These are phyloP conservation scores for Prunus mume DNA, from an alignment of 306 rosid species.

Conservation along the genomic window DNA sequence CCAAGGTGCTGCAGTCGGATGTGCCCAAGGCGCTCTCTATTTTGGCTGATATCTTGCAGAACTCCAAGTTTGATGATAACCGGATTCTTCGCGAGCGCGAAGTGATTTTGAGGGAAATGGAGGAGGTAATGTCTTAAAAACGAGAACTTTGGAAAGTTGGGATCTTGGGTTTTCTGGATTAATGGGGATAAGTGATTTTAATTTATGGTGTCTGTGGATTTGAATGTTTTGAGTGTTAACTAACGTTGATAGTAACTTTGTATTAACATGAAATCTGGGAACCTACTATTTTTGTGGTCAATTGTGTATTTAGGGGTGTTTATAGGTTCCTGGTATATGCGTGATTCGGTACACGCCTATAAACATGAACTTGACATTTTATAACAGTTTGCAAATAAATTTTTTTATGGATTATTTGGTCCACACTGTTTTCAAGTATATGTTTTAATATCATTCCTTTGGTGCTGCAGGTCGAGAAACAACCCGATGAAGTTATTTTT, in stretches of 20 bases:
- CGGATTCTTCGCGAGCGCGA: slow-evolving; percentile 77
- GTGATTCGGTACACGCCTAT: background rate
- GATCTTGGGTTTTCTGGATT: background rate
- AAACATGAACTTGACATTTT: background rate
- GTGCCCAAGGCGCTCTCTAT: slow-evolving; percentile 74
- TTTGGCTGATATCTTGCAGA: slow-evolving; percentile 84
- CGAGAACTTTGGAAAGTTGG: background rate
- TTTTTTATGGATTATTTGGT: background rate
- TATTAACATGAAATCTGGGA: background rate
- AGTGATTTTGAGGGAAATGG: slow-evolving; percentile 91
- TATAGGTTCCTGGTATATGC: background rate
- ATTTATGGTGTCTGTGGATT: background rate
- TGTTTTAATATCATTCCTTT: background rate
- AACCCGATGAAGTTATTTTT: slow-evolving; percentile 85
- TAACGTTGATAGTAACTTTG: background rate
- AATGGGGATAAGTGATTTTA: background rate
- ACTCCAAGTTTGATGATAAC: slow-evolving; percentile 66
- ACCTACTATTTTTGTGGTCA: background rate
- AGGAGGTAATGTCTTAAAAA: slow-evolving; percentile 54
- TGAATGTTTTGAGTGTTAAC: background rate
- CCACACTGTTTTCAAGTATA: background rate
- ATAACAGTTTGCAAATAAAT: background rate
- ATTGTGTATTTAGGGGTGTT: background rate
- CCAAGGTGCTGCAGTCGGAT: slow-evolving; percentile 61
- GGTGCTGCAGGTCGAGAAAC: slow-evolving; percentile 71